Conservation (phyloP, 2,329 filamentous ascomycete species). For the Ascochyta koolunga region DNA sequence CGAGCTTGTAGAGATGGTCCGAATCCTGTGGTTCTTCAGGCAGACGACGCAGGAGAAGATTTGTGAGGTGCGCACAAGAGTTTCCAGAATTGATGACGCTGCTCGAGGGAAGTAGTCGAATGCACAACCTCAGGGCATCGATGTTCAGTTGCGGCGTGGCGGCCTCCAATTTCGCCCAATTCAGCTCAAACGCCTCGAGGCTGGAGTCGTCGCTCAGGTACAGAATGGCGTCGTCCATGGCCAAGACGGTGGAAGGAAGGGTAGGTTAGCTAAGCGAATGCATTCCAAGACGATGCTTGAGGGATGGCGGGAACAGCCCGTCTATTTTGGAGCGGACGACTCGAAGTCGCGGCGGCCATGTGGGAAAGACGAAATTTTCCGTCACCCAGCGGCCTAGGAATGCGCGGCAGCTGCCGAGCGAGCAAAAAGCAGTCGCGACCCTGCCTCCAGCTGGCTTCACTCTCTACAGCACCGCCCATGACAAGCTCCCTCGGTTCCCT, state of each 20-base stretch:
- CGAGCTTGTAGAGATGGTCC: conserved; percentile 31
- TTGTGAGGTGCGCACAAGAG: conserved; percentile 16
- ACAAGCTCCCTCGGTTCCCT: background rate
- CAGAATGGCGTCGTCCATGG: conserved; percentile 27
- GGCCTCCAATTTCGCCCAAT: conserved; percentile 26
- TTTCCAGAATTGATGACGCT: background rate
- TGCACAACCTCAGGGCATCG: conserved; percentile 15
- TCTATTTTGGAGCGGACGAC: conserved; percentile 11
- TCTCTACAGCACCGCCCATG: conserved; percentile 6
- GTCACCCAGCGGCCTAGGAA: conserved; percentile 23
- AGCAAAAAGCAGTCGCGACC: background rate
- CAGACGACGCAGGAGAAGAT: conserved; percentile 28
- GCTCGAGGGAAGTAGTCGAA: conserved; percentile 7
- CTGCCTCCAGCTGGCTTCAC: background rate
- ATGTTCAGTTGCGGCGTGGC: conserved; percentile 22
- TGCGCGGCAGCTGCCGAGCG: conserved; percentile 20
- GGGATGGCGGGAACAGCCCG: conserved; percentile 2
- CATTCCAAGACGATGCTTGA: conserved; percentile 12
- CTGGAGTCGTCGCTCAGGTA: conserved; percentile 30
- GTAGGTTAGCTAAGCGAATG: conserved; percentile 5
- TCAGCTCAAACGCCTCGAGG: conserved; percentile 30
- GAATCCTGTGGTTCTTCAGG: conserved; percentile 17
- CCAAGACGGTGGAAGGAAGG: background rate
- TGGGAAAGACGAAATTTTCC: conserved; percentile 6
- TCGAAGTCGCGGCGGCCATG: conserved; percentile 1